phyloP scores from a whole-genome alignment of 1,284 basidiomycete genomes.

The Cutaneotrichosporon cyanovorans region DNA sequence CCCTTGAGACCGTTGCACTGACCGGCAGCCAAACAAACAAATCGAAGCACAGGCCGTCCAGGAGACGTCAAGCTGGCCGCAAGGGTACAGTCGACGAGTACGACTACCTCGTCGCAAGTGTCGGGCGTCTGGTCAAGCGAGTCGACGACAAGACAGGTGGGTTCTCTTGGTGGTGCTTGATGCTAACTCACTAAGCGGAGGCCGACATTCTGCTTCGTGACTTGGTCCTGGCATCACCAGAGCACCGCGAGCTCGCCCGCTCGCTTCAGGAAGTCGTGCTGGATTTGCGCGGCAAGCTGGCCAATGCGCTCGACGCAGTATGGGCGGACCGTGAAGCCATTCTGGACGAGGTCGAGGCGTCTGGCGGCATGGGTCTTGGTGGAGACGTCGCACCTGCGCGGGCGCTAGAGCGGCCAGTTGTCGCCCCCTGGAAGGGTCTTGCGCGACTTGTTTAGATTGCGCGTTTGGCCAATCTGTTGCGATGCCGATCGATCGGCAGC shows the following conservation, averaged over 20 bases:
- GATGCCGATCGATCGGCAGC: background rate
- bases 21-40: conserved; percentile 24
- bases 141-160: conserved; percentile 44
- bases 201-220: conserved; percentile 33
- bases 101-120: conserved; percentile 80
- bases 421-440: conserved; percentile 34
- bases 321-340: conserved; percentile 35
- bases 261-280: conserved; percentile 31
- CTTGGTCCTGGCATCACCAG: conserved; percentile 29
- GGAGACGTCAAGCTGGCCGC: conserved; percentile 73
- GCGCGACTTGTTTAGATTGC: conserved; percentile 20
- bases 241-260: conserved; percentile 28
- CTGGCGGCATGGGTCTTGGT: conserved; percentile 35
- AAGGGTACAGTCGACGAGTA: conserved; percentile 97
- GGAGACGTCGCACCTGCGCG: conserved; percentile 20
- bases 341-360: conserved; percentile 24
- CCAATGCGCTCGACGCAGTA: conserved; percentile 27
- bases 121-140: conserved; percentile 61
- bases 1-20: too few species aligned
- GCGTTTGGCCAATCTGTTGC: too few species aligned
- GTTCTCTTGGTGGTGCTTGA: conserved; percentile 7
- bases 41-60: conserved; percentile 59
- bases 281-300: conserved; percentile 27
- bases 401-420: conserved; percentile 23
- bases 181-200: conserved; percentile 23